Base-by-base conservation (phyloP, 2,329 filamentous ascomycete species). In the Colletotrichum graminicola region DNA sequence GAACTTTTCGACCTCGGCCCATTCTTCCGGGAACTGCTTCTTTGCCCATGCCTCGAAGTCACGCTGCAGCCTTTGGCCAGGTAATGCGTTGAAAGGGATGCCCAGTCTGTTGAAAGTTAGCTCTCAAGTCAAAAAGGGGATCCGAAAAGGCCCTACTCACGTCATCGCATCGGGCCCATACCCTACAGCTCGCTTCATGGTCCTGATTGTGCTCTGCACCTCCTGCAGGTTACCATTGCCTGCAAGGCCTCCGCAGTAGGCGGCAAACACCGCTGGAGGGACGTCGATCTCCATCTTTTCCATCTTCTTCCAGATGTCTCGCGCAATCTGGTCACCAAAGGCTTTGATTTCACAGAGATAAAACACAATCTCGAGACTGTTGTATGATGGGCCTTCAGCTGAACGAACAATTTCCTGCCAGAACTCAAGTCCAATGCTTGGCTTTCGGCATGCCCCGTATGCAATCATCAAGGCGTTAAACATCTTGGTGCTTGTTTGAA, bases 391-490 rank as follows among this genome's bases (percentile, higher is more conserved):
- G 0, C 96, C 96, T 80, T 98, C 95, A n/a, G 87, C 85, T 0
- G 92, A 94, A 67, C 89, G 88, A n/a, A 91, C 90, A 68, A 99
- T 94, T 59, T 97, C 90, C 66, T 90, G 86, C 94, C 95, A 98
- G 78, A 94, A 94, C 60, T 91, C 89, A 74, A 97, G 84, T 1
- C 93, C 93, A 66, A 88, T 88, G 39, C 87, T 82, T 0, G 92
- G 86, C 74, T 90, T 85, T 8, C 89, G 92, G 76, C 90, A 93
- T 1, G 89, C 88, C 1, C 90, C 89, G 78, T 97, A 95, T 0
- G 94, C 95, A 16, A 96, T 86, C 91, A 99, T 97, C 60, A 98
- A 84, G 0, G 92, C 90, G 76, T 97, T 98, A 76, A 92, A 90
- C 2, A 98, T 84, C 66, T 84, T 86, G 0, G 95, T 98, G 75